Conservation (phyloP, 1,284 basidiomycete genomes). For the Puccinia triticina region DNA sequence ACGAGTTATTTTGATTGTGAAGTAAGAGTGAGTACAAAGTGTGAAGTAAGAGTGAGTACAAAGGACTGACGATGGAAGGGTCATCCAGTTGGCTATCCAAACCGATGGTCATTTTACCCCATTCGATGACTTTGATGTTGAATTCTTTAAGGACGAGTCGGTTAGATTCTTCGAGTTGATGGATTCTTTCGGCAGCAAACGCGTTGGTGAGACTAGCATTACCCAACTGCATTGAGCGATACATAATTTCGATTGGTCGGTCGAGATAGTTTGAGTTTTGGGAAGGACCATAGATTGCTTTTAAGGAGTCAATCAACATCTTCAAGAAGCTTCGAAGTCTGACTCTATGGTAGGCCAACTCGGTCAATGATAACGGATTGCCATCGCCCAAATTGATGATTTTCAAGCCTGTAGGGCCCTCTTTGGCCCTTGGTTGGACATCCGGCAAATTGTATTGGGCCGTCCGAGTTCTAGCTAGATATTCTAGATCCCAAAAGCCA, state of each 20-base stretch:
- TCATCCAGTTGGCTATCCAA: constrained; percentile 44
- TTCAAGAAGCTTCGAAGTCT: constrained; percentile 18
- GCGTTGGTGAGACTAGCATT: constrained; percentile 42
- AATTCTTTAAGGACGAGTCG: constrained; percentile 18
- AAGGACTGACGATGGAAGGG: constrained; percentile 38
- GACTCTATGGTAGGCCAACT: constrained; percentile 30
- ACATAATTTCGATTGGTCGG: constrained; percentile 31
- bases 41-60: background rate
- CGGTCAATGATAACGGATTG: constrained; percentile 25
- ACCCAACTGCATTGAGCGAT: constrained; percentile 45
- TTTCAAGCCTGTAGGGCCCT: background rate
- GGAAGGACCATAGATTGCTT: background rate
- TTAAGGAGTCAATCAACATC: constrained; percentile 7
- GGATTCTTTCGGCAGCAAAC: constrained; percentile 25
- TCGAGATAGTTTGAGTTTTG: background rate
- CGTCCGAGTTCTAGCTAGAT: constrained; percentile 18
- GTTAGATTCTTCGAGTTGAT: constrained; percentile 43
- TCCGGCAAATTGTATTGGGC: constrained; percentile 2
- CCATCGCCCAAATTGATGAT: constrained; percentile 27
- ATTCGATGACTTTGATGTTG: constrained; percentile 36
- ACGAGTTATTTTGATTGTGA: background rate
- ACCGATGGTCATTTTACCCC: constrained; percentile 50
- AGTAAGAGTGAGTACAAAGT: background rate
- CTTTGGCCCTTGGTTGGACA: background rate
- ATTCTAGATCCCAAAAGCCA: constrained; percentile 50